phyloP scores from a whole-genome alignment of 179 eudicot species.

The Beta corolliflora region DNA sequence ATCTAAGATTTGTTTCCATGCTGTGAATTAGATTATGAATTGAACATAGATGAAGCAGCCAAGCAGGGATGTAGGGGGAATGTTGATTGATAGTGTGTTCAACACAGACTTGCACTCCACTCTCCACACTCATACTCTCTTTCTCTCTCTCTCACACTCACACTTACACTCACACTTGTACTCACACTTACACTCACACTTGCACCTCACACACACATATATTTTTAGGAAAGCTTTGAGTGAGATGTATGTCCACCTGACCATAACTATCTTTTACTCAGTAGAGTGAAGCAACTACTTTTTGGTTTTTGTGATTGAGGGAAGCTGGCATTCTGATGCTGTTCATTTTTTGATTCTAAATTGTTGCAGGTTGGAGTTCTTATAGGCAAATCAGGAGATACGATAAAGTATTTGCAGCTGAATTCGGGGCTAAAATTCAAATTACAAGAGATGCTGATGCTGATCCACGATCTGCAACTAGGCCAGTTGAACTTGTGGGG shows the following conservation, averaged over 20 bases:
- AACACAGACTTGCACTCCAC: background rate
- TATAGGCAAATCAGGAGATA: slow-evolving; percentile 96
- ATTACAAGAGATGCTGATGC: slow-evolving; percentile 90
- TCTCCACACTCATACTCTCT: too few species aligned
- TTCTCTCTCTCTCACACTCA: too few species aligned
- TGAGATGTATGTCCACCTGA: background rate
- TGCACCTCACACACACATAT: background rate
- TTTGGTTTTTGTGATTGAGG: background rate
- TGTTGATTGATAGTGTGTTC: background rate
- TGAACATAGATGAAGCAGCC: background rate
- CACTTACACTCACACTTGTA: too few species aligned
- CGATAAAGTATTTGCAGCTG: slow-evolving; percentile 70
- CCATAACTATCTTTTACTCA: background rate
- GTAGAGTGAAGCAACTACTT: background rate
- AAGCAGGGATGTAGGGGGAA: background rate
- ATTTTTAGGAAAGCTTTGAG: background rate
- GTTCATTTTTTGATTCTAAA: slow-evolving; percentile 5
- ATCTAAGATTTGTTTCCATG: too few species aligned
- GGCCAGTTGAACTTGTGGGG: slow-evolving; percentile 89
- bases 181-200: too few species aligned
- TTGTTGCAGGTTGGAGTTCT: slow-evolving; percentile 92
- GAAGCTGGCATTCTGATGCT: background rate
- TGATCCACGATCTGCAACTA: slow-evolving; percentile 64
- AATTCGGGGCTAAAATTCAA: slow-evolving; percentile 96
- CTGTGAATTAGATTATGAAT: background rate